phyloP scores from a whole-genome alignment of 805 yeast genomes.

The Osmozyma mogii region DNA sequence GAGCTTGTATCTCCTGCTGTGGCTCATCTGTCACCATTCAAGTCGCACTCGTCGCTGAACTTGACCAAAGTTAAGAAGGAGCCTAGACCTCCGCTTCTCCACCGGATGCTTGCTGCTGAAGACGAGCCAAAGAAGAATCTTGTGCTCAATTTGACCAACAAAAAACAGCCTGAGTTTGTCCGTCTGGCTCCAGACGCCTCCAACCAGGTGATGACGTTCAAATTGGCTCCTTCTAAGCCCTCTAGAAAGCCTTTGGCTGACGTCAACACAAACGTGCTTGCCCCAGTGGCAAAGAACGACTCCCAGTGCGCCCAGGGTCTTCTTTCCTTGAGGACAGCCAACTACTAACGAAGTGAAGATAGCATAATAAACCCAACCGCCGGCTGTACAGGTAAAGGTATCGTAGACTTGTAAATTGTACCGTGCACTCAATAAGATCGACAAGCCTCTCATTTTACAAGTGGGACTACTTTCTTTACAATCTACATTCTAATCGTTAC shows the following conservation, averaged over 20 bases:
- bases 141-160: conserved; percentile 12
- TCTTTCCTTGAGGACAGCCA: conserved; percentile 11
- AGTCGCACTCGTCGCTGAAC: conserved; percentile 9
- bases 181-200: conserved; percentile 9
- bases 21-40: conserved; percentile 10
- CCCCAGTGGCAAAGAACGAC: conserved; percentile 7
- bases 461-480: too few relatives aligned
- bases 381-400: too few relatives aligned
- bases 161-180: conserved; percentile 13
- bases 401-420: too few relatives aligned
- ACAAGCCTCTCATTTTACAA: too few relatives aligned
- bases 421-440: too few relatives aligned
- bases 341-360: conserved; percentile 3
- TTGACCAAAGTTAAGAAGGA: conserved; percentile 2
- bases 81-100: conserved; percentile 4
- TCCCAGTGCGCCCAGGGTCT: conserved; percentile 12
- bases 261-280: conserved; percentile 6
- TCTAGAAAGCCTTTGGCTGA: conserved; percentile 12
- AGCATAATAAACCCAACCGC: too few relatives aligned
- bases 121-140: conserved; percentile 5
- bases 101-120: conserved; percentile 6
- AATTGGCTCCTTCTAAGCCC: conserved; percentile 7
- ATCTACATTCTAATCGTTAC: too few relatives aligned
- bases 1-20: conserved; percentile 7
- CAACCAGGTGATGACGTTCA: conserved; percentile 12